phyloP scores from a whole-genome alignment of 2,329 filamentous ascomycete genomes.

The Ophiostoma fasciatum region DNA sequence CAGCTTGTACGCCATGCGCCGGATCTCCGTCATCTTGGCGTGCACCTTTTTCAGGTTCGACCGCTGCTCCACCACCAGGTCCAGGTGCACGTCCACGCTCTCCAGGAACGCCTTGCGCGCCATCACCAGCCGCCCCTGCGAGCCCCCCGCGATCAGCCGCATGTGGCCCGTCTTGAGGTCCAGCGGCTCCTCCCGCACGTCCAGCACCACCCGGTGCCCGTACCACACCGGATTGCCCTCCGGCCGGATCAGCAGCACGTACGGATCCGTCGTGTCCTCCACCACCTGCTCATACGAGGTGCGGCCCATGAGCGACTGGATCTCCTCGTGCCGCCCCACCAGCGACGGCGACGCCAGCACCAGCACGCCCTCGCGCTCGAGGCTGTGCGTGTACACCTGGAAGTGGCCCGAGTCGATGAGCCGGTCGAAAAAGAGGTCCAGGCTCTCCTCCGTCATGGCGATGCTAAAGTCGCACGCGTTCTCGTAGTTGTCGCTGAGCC shows the following conservation, averaged over 20 bases:
- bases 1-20: conserved; percentile 88
- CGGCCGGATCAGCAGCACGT: conserved; percentile 71
- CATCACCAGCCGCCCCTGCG: conserved; percentile 59
- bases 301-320: conserved; percentile 71
- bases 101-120: conserved; percentile 68
- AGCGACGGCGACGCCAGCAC: conserved; percentile 75
- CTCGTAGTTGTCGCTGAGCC: conserved; percentile 85
- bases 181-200: conserved; percentile 61
- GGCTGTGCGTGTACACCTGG: conserved; percentile 55
- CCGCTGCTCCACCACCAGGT: conserved; percentile 79
- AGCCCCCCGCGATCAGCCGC: conserved; percentile 77
- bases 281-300: conserved; percentile 38
- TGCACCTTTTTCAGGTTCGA: conserved; percentile 92
- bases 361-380: conserved; percentile 60
- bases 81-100: conserved; percentile 68
- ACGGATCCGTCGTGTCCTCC: conserved; percentile 66
- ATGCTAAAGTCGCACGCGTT: conserved; percentile 94
- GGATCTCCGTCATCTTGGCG: conserved; percentile 78
- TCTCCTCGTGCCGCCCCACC: conserved; percentile 60
- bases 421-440: conserved; percentile 67
- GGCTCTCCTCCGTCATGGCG: conserved; percentile 43
- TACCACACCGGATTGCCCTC: conserved; percentile 71
- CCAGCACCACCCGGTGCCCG: conserved; percentile 56
- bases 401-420: conserved; percentile 77
- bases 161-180: conserved; percentile 80